phyloP scores from a whole-genome alignment of 176 grass and related monocot genomes.

The Aegilops bicornis region DNA sequence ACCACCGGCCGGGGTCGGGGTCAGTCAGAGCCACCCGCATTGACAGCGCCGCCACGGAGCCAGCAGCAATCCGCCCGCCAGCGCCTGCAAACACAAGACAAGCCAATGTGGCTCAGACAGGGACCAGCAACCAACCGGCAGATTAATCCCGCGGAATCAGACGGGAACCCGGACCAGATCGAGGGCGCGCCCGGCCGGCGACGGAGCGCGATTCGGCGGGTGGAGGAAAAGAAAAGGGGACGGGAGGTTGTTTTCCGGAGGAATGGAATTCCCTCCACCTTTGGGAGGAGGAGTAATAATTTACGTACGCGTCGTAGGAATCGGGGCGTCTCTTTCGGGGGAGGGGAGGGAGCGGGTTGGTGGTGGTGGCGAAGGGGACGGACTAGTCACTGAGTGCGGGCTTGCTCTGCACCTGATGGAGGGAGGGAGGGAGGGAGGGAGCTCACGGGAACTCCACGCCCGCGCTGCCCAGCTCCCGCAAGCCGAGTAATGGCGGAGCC shows the following conservation, averaged over 20 bases:
- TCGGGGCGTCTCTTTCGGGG: conserved; percentile 62
- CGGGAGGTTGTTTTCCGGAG: conserved; percentile 18
- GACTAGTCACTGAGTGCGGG: background rate
- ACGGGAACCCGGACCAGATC: conserved; percentile 42
- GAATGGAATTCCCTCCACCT: conserved; percentile 12
- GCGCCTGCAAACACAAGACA: background rate
- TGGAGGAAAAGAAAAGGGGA: background rate
- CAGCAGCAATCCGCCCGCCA: background rate
- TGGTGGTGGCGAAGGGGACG: background rate
- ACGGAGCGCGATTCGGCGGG: conserved; percentile 32
- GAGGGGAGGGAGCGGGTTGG: conserved; percentile 17
- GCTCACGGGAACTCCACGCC: conserved; percentile 55
- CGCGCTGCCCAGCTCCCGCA: conserved; percentile 40
- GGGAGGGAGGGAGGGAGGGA: background rate
- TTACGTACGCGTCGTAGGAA: conserved; percentile 50
- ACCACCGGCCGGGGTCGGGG: conserved; percentile 18
- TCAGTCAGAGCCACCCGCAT: conserved; percentile 50
- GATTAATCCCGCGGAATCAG: background rate
- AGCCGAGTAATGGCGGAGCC: conserved; percentile 53
- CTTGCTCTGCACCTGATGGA: conserved; percentile 2
- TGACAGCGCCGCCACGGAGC: conserved; percentile 33
- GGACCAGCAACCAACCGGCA: background rate
- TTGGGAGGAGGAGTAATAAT: background rate
- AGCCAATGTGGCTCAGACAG: background rate
- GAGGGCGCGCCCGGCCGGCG: background rate